Percentiles rank a stretch among this genome's conserved stretches.
These are phyloP conservation scores for Orobanche coerulescens DNA, from an alignment of 257 asterid genomes.

Conservation along the genomic window DNA sequence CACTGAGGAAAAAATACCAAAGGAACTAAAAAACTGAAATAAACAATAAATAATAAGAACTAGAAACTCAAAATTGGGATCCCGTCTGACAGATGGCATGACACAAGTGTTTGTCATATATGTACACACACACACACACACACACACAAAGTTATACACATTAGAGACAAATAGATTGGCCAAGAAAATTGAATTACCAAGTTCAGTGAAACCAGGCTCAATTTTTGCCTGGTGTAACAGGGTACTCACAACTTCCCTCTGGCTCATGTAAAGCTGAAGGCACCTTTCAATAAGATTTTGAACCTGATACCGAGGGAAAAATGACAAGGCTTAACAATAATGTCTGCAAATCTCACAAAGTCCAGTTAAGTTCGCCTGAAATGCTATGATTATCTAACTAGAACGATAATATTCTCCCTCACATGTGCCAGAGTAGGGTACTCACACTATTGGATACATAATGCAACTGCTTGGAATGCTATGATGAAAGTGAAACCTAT, in stretches of 20 bases:
- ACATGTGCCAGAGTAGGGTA: not conserved
- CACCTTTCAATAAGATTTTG: conserved; percentile 88
- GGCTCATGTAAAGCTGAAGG: conserved; percentile 85
- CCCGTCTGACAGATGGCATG: too few relatives aligned
- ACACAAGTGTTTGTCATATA: too few relatives aligned
- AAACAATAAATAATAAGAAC: too few relatives aligned
- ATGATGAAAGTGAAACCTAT: not conserved
- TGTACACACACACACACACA: too few relatives aligned
- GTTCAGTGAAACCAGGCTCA: conserved; percentile 81
- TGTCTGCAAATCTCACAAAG: not conserved
- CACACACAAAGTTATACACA: too few relatives aligned
- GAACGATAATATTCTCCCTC: not conserved
- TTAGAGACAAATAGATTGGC: not conserved
- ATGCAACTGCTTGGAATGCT: not conserved
- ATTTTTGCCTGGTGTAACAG: conserved; percentile 63
- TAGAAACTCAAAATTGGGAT: too few relatives aligned
- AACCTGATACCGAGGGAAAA: conserved; percentile 41
- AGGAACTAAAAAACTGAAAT: too few relatives aligned
- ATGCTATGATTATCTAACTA: not conserved
- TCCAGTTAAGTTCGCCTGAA: not conserved
- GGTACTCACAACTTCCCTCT: conserved; percentile 59
- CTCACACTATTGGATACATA: not conserved
- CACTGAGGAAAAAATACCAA: too few relatives aligned
- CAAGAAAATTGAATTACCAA: conserved; percentile 38
- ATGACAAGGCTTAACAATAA: conserved; percentile 1